Evolutionary conservation across 1,284 basidiomycete genomes (phyloP).

Genomic region (Agaricales sp.): DNA sequence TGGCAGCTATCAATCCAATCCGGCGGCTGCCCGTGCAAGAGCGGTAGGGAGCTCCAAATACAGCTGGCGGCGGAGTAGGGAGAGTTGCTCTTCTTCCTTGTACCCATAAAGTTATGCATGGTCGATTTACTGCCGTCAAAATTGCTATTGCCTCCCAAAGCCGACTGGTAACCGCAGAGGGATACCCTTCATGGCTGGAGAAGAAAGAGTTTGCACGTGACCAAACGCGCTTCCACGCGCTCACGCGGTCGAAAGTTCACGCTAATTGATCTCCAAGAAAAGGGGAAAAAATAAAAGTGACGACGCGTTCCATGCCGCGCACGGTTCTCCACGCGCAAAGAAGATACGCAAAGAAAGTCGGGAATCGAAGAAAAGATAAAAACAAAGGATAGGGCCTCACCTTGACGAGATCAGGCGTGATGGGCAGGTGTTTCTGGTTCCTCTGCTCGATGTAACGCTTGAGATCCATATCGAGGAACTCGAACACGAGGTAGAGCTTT

Average conservation of each 20-base stretch:
- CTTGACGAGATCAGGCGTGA: constrained; percentile 78
- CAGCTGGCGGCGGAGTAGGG: no score
- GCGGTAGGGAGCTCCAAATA: no score
- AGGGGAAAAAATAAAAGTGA: neutral
- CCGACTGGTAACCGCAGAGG: no score
- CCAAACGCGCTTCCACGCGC: neutral
- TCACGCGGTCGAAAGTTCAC: neutral
- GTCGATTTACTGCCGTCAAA: no score
- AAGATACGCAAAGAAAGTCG: neutral
- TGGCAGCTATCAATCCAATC: no score
- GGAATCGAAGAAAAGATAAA: neutral
- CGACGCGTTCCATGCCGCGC: constrained; percentile 7
- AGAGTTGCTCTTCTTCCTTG: no score
- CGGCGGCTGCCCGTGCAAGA: no score
- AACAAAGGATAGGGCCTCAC: constrained; percentile 28
- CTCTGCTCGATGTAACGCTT: constrained; percentile 94
- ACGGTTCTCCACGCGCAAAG: neutral
- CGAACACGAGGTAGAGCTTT: constrained; percentile 96
- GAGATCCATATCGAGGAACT: constrained; percentile 90
- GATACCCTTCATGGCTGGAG: no score
- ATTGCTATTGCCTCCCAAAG: no score
- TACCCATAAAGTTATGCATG: no score
- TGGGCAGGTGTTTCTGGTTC: constrained; percentile 61
- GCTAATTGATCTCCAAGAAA: neutral
- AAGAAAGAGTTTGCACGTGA: no score